Evolutionary conservation across 2,329 filamentous ascomycete genomes (phyloP).

Genomic region (Rhexocercosporidium sp.): DNA sequence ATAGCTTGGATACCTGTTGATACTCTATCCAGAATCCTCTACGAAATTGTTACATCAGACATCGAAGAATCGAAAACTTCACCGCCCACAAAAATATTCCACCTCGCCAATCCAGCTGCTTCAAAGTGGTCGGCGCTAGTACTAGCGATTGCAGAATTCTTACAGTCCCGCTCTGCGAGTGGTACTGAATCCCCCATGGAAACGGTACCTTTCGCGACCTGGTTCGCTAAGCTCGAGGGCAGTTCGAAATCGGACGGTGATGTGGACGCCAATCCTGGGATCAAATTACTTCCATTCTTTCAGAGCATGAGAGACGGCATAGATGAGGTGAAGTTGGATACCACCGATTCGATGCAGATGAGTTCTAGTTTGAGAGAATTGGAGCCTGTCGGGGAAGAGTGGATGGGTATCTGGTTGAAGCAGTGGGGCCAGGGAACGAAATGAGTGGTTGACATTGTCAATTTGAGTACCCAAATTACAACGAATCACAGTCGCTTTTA

Average conservation of each 20-base stretch:
- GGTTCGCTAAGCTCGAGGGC: background rate
- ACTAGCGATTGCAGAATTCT: background rate
- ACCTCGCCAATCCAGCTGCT: background rate
- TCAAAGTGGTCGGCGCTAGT: background rate
- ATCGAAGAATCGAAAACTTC: too few species aligned
- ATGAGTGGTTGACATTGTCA: background rate
- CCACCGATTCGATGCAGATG: background rate
- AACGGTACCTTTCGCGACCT: background rate
- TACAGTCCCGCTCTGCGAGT: background rate
- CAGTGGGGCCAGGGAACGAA: constrained; percentile 4
- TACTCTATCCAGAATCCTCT: background rate
- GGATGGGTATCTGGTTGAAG: constrained; percentile 15
- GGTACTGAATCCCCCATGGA: background rate
- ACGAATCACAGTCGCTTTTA: too few species aligned
- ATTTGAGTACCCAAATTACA: background rate
- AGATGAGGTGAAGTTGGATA: background rate
- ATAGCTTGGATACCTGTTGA: constrained; percentile 18
- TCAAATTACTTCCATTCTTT: constrained; percentile 7
- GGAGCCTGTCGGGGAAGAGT: background rate
- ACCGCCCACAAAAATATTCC: background rate
- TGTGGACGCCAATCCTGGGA: background rate
- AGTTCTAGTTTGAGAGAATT: constrained; percentile 2
- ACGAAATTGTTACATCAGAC: background rate
- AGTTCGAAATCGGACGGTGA: background rate
- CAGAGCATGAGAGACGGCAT: background rate